phyloP scores from a whole-genome alignment of 139 green algal species.

The Auxenochlorella protothecoides region DNA sequence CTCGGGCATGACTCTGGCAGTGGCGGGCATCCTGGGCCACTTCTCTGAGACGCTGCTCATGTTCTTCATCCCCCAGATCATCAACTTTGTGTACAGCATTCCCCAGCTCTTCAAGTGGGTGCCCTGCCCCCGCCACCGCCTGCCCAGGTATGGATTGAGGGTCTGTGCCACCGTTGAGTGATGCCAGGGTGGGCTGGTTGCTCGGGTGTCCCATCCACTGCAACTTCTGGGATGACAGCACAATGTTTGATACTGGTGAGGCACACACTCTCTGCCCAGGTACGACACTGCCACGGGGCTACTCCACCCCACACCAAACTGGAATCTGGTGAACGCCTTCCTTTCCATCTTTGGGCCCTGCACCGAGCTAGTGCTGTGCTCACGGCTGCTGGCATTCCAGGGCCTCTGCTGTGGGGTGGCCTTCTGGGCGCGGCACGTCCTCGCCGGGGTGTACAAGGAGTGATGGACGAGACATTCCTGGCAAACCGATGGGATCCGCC shows the following conservation, averaged over 20 bases:
- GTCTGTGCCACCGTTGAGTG: too few species aligned
- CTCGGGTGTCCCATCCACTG: too few species aligned
- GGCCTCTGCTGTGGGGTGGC: constrained; percentile 45
- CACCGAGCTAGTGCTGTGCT: constrained; percentile 69
- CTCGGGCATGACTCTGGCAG: constrained; percentile 94
- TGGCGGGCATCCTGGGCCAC: constrained; percentile 95
- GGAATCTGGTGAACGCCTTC: constrained; percentile 92
- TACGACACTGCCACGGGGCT: constrained; percentile 72
- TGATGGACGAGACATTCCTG: too few species aligned
- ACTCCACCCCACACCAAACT: constrained; percentile 70
- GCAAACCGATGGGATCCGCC: too few species aligned
- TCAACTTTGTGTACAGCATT: constrained; percentile 97
- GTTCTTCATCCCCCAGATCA: constrained; percentile 87
- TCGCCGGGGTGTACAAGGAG: constrained; percentile 65
- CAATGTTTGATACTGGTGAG: too few species aligned
- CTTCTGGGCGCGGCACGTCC: constrained; percentile 42
- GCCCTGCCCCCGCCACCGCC: constrained; percentile 84
- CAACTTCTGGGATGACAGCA: too few species aligned
- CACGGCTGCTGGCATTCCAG: constrained; percentile 79
- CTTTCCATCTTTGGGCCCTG: constrained; percentile 74
- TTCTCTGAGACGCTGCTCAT: constrained; percentile 94
- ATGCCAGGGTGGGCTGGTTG: too few species aligned
- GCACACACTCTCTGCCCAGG: constrained; percentile 3
- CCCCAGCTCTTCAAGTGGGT: constrained; percentile 96
- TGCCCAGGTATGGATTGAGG: constrained; percentile 40